phyloP scores from a whole-genome alignment of 805 yeast genomes.

The Starmerella cellae region DNA sequence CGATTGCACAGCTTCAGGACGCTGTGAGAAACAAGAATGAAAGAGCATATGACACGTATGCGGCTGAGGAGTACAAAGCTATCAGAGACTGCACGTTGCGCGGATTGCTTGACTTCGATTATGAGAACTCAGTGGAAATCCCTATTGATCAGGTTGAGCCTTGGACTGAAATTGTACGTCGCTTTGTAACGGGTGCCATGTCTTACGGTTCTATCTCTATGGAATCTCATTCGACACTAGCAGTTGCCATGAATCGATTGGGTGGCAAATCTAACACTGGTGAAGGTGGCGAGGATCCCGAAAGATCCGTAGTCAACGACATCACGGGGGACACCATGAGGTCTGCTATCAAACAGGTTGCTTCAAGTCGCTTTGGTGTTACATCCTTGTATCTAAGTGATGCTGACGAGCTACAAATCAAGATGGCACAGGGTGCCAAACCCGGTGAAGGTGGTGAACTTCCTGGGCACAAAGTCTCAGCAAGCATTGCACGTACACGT shows the following conservation, averaged over 20 bases:
- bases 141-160: constrained; percentile 98
- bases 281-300: constrained; percentile 98
- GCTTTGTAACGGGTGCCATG: constrained; percentile 99
- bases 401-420: constrained; percentile 94
- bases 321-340: constrained; percentile 95
- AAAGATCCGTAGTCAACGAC: constrained; percentile 55
- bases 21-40: constrained; percentile 97
- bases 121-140: constrained; percentile 51
- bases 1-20: constrained; percentile 90
- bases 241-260: constrained; percentile 95
- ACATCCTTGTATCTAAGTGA: constrained; percentile 88
- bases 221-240: constrained; percentile 96
- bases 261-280: constrained; percentile 98
- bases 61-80: constrained; percentile 82
- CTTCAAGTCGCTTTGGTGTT: constrained; percentile 96
- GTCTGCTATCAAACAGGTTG: constrained; percentile 96
- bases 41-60: constrained; percentile 77
- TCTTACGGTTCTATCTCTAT: constrained; percentile 96
- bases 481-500: constrained; percentile 81
- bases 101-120: constrained; percentile 87
- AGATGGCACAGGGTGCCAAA: constrained; percentile 99
- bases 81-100: constrained; percentile 85
- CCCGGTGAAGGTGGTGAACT: constrained; percentile 99
- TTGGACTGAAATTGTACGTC: constrained; percentile 96
- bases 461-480: constrained; percentile 86